These are phyloP conservation scores for Penicillium alfredii DNA, from an alignment of 495 filamentous ascomycete genomes.

Conservation along the genomic window DNA sequence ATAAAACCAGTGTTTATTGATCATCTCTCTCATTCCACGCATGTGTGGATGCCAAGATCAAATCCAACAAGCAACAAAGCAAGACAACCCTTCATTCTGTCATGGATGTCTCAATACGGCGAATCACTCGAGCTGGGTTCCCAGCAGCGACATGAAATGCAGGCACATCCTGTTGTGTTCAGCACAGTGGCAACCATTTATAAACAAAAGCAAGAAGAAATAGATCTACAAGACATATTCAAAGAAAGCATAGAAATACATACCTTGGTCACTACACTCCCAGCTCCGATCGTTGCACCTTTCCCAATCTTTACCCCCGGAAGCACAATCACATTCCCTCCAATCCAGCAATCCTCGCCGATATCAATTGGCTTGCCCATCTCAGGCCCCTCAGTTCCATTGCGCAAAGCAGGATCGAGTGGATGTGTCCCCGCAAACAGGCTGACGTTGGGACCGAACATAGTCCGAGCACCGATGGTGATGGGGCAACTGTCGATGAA, in stretches of 20 bases:
- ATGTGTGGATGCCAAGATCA: background rate
- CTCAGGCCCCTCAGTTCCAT: conserved; percentile 72
- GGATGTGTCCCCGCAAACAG: conserved; percentile 73
- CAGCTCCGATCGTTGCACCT: conserved; percentile 73
- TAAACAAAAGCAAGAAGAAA: too few species aligned
- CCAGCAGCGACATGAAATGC: conserved; percentile 58
- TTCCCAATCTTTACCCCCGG: conserved; percentile 79
- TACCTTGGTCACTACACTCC: conserved; percentile 86
- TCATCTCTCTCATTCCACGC: background rate
- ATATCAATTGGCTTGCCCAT: conserved; percentile 67
- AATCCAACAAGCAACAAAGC: background rate
- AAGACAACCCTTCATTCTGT: conserved; percentile 10
- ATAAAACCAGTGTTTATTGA: conserved; percentile 5
- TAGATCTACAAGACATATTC: too few species aligned
- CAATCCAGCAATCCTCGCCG: conserved; percentile 87
- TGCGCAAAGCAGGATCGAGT: conserved; percentile 63
- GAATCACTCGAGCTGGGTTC: conserved; percentile 60
- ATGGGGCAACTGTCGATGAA: conserved; percentile 75
- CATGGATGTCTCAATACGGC: conserved; percentile 45
- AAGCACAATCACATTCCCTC: conserved; percentile 67
- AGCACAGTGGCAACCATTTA: too few species aligned
- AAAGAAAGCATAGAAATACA: conserved; percentile 12
- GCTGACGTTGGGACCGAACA: conserved; percentile 70
- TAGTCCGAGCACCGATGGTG: conserved; percentile 69
- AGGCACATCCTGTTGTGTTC: conserved; percentile 48